phyloP scores from a whole-genome alignment of 176 grass and related monocot species.

The Avena insularis region DNA sequence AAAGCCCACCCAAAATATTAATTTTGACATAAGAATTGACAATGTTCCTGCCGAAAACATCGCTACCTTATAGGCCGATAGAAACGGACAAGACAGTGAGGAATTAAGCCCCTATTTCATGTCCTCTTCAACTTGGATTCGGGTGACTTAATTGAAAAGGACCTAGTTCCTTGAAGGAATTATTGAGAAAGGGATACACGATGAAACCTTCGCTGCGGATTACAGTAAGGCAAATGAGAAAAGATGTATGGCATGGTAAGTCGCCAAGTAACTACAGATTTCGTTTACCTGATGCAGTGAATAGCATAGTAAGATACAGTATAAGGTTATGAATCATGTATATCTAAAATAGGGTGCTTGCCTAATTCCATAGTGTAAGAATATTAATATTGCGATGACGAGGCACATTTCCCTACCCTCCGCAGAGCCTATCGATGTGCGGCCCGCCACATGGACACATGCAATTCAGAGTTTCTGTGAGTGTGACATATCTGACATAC shows the following conservation, averaged over 20 bases:
- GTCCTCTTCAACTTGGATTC: not conserved
- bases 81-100: not conserved
- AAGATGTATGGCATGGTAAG: not conserved
- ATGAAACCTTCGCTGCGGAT: not conserved
- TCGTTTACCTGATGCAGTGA: too few species aligned
- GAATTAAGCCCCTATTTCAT: not conserved
- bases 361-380: not conserved
- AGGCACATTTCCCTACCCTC: not conserved
- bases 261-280: too few species aligned
- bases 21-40: slow-evolving; percentile 14
- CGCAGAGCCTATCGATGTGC: too few species aligned
- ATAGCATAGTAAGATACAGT: too few species aligned
- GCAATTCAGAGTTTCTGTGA: not conserved
- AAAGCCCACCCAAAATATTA: not conserved
- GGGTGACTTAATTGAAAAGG: not conserved
- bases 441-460: not conserved
- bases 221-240: not conserved
- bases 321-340: too few species aligned
- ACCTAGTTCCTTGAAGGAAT: not conserved
- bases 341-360: too few species aligned
- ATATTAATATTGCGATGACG: not conserved
- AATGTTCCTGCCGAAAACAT: slow-evolving; percentile 19
- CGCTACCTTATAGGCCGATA: not conserved
- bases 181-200: not conserved
- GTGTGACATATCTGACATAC: not conserved